These are phyloP conservation scores for Paecilomyces sp. DNA, from an alignment of 2,329 filamentous ascomycete species.

Conservation along the genomic window DNA sequence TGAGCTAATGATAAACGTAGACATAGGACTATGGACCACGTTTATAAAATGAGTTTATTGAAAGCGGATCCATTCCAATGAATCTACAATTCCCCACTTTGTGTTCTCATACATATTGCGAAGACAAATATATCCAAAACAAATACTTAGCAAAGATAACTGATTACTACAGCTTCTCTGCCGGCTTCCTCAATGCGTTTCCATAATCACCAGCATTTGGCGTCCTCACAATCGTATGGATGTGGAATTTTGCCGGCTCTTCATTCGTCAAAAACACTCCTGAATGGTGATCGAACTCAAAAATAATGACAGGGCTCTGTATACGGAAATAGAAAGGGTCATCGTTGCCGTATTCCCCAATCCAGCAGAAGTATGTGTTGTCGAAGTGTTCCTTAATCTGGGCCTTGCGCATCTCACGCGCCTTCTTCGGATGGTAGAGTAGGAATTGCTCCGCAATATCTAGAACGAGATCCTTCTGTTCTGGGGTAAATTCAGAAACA, in stretches of 20 bases:
- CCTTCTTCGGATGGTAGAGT: slow-evolving; percentile 55
- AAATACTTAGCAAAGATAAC: background rate
- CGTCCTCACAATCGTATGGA: slow-evolving; percentile 64
- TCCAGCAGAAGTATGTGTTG: slow-evolving; percentile 76
- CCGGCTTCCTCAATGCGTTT: slow-evolving; percentile 36
- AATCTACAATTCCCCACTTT: background rate
- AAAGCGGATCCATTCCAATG: background rate
- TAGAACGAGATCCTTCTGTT: slow-evolving; percentile 50
- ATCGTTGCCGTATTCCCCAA: slow-evolving; percentile 58
- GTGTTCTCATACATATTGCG: background rate
- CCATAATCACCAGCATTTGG: slow-evolving; percentile 76
- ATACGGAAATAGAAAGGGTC: slow-evolving; percentile 74
- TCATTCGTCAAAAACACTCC: slow-evolving; percentile 69
- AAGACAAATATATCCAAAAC: background rate
- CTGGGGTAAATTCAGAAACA: slow-evolving; percentile 36
- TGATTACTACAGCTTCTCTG: background rate
- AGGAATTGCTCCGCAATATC: slow-evolving; percentile 58
- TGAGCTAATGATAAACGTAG: no score
- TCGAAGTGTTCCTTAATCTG: slow-evolving; percentile 49
- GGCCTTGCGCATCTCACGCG: slow-evolving; percentile 49
- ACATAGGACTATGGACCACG: no score
- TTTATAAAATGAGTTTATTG: no score
- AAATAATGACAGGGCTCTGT: slow-evolving; percentile 65
- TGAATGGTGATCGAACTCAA: slow-evolving; percentile 75
- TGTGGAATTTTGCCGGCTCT: slow-evolving; percentile 70